phyloP scores from a whole-genome alignment of 805 yeast genomes.

The Teunomyces gatunensis region DNA sequence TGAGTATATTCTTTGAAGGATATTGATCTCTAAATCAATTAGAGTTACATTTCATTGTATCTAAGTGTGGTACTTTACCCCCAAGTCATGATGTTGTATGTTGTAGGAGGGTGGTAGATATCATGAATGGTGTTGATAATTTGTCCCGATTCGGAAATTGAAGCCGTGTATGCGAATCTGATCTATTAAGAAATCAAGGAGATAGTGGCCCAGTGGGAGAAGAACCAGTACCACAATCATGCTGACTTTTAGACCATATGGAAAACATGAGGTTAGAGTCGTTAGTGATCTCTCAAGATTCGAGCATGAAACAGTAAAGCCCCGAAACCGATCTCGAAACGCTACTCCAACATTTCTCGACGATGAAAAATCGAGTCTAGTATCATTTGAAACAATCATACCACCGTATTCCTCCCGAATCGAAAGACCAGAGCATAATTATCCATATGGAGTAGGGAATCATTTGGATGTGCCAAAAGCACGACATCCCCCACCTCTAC shows the following conservation, averaged over 20 bases:
- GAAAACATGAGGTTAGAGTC: conserved; percentile 18
- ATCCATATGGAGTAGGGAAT: not conserved
- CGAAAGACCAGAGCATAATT: not conserved
- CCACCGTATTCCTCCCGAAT: conserved; percentile 2
- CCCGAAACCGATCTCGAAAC: conserved; percentile 29
- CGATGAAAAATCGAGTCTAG: conserved; percentile 9
- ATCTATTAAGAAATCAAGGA: not conserved
- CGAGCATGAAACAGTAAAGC: conserved; percentile 23
- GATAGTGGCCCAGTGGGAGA: not conserved
- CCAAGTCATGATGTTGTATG: no score
- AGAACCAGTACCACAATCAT: not conserved
- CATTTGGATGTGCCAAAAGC: conserved; percentile 2
- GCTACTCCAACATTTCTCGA: conserved; percentile 24
- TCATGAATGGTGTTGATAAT: not conserved
- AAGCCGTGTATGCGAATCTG: conserved; percentile 1
- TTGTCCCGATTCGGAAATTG: conserved; percentile 2
- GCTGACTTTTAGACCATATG: conserved; percentile 7
- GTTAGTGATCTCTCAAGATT: conserved; percentile 34
- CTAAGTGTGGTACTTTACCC: no score
- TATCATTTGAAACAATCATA: conserved; percentile 8
- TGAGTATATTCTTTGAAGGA: not conserved
- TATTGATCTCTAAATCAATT: no score
- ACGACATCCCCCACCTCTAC: conserved; percentile 7
- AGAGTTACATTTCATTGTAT: no score
- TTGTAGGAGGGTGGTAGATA: no score